These are phyloP conservation scores for Diaporthe longicolla DNA, from an alignment of 2,329 filamentous ascomycete genomes.

Conservation along the genomic window DNA sequence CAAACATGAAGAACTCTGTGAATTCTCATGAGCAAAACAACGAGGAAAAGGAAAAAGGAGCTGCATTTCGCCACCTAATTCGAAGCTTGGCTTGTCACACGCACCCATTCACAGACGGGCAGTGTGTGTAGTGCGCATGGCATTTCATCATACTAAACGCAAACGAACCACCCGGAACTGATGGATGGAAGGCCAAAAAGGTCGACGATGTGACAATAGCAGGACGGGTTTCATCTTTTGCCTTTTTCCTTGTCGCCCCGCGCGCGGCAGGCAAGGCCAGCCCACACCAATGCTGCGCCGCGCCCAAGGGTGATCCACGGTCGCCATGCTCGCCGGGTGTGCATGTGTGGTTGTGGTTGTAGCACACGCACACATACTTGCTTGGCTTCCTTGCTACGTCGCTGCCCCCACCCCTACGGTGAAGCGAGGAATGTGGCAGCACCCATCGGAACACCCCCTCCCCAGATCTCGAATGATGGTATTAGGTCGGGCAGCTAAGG, in stretches of 20 bases:
- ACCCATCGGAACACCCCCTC: constrained; percentile 27
- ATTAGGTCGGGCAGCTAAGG: constrained; percentile 28
- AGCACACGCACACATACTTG: neutral
- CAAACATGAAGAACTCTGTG: constrained; percentile 11
- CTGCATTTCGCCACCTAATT: constrained; percentile 12
- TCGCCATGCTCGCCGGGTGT: constrained; percentile 20
- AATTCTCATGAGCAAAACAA: constrained; percentile 18
- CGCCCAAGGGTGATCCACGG: constrained; percentile 27
- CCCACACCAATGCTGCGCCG: constrained; percentile 13
- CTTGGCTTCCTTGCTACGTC: constrained; percentile 3
- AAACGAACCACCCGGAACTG: constrained; percentile 28
- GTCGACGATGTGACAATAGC: constrained; percentile 27
- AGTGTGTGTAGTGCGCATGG: neutral
- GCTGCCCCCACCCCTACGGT: constrained; percentile 20
- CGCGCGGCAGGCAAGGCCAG: constrained; percentile 33
- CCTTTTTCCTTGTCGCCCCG: constrained; percentile 27
- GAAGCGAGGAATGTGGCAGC: constrained; percentile 31
- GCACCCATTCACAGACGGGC: neutral
- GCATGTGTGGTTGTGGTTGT: neutral
- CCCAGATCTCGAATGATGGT: constrained; percentile 28
- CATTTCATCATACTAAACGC: constrained; percentile 8
- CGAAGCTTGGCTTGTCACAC: constrained; percentile 8
- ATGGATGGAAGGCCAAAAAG: constrained; percentile 3
- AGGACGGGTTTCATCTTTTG: constrained; percentile 32
- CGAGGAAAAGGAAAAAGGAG: neutral